A percentile compares a stretch with the other conserved stretches of the same genome.
These are phyloP conservation scores for Russula foetens DNA, from an alignment of 768 basidiomycete genomes.

Conservation along the genomic window DNA sequence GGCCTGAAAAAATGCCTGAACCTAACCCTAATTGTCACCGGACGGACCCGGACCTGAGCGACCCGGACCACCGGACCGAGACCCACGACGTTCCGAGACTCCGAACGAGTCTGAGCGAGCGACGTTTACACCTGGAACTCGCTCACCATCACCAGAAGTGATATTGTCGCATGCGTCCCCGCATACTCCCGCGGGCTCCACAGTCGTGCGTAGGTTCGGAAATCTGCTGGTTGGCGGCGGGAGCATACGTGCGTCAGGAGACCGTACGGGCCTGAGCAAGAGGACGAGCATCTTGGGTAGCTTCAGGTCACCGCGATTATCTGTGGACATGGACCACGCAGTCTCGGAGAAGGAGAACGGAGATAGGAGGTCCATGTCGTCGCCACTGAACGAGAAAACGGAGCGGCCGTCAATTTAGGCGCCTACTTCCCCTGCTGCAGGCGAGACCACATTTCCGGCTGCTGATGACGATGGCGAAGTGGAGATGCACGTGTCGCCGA, in stretches of 20 bases:
- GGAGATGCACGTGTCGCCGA: constrained; percentile 16
- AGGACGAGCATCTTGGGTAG: constrained; percentile 13
- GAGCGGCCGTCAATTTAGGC: not conserved
- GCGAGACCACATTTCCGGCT: not conserved
- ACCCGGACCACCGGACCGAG: constrained; percentile 64
- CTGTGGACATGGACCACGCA: not conserved
- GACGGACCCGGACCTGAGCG: constrained; percentile 27
- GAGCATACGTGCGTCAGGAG: constrained; percentile 17
- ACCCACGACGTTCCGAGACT: constrained; percentile 46
- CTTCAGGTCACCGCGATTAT: constrained; percentile 13
- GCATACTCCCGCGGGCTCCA: constrained; percentile 2
- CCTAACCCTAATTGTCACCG: too few relatives aligned
- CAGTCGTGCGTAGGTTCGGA: constrained; percentile 24
- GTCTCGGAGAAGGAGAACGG: constrained; percentile 12
- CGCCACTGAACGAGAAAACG: constrained; percentile 18
- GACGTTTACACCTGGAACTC: constrained; percentile 26
- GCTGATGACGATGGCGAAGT: not conserved
- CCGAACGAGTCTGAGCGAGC: constrained; percentile 29
- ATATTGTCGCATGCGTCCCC: constrained; percentile 9
- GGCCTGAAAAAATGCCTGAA: too few relatives aligned
- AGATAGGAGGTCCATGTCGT: constrained; percentile 21
- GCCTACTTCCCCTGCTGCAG: not conserved
- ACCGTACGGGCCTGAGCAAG: constrained; percentile 17
- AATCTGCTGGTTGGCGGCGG: constrained; percentile 13
- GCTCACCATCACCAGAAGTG: constrained; percentile 11